Percentiles rank a stretch among this genome's conserved stretches.
phyloP scores from a whole-genome alignment of 2,329 filamentous ascomycete species.

The Cercospora zeina region DNA sequence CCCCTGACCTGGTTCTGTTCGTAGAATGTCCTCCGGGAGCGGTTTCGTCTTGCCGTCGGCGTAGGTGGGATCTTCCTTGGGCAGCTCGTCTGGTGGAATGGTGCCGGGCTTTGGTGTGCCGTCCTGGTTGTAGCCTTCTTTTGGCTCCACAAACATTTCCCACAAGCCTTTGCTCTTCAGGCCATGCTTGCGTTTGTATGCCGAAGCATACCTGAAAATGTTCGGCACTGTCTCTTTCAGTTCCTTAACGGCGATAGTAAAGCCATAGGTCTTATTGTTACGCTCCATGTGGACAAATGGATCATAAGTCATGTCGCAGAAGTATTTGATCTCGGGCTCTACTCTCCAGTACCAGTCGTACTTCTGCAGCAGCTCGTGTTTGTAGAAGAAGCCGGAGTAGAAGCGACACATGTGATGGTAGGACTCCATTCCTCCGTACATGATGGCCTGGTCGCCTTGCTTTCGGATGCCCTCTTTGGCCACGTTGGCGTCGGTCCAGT shows the following conservation, averaged over 20 bases:
- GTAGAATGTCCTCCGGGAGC: slow-evolving; percentile 77
- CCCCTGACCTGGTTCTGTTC: slow-evolving; percentile 69
- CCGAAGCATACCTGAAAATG: slow-evolving; percentile 97
- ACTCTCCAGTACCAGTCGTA: slow-evolving; percentile 99
- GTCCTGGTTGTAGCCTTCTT: slow-evolving; percentile 58
- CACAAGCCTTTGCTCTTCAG: slow-evolving; percentile 87
- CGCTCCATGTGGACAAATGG: slow-evolving; percentile 95
- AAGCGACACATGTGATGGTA: slow-evolving; percentile 99
- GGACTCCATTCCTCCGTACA: slow-evolving; percentile 98
- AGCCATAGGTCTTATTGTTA: slow-evolving; percentile 95
- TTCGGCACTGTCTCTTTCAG: slow-evolving; percentile 96
- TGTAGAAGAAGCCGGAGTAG: slow-evolving; percentile 99
- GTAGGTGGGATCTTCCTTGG: slow-evolving; percentile 59
- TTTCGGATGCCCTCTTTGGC: slow-evolving; percentile 95
- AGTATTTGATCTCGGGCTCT: slow-evolving; percentile 99
- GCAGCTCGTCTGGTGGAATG: slow-evolving; percentile 42
- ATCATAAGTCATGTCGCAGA: slow-evolving; percentile 99
- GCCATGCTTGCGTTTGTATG: slow-evolving; percentile 91
- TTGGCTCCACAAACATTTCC: slow-evolving; percentile 95
- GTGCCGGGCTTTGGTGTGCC: slow-evolving; percentile 52
- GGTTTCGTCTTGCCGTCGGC: slow-evolving; percentile 66
- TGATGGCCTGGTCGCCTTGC: slow-evolving; percentile 94
- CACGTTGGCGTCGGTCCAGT: slow-evolving; percentile 92
- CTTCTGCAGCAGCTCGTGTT: slow-evolving; percentile 89
- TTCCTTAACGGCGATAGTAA: slow-evolving; percentile 98